phyloP scores from a whole-genome alignment of 768 basidiomycete genomes.

The Tulasnella calospora region DNA sequence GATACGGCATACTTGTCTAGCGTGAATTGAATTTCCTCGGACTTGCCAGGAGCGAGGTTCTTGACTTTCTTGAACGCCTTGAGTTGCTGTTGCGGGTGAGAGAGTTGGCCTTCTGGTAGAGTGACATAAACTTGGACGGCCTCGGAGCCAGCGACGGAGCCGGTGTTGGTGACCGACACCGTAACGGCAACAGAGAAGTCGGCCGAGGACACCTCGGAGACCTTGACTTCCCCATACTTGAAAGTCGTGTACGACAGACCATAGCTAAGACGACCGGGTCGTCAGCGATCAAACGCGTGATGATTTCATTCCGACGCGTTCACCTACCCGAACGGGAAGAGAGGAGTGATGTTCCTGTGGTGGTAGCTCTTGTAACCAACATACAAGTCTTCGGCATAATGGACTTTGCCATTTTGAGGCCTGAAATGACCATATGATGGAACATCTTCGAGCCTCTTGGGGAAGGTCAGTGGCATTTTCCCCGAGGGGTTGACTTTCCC shows the following conservation, averaged over 20 bases:
- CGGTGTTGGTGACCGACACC: constrained; percentile 53
- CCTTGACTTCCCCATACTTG: constrained; percentile 45
- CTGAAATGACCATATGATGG: constrained; percentile 56
- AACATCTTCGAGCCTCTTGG: constrained; percentile 55
- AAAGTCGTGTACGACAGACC: constrained; percentile 77
- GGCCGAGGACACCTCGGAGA: constrained; percentile 28
- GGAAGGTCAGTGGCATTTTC: constrained; percentile 57
- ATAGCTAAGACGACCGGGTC: constrained; percentile 40
- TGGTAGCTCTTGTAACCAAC: constrained; percentile 62
- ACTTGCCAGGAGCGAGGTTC: constrained; percentile 35
- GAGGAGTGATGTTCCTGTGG: constrained; percentile 47
- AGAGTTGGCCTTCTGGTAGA: constrained; percentile 46
- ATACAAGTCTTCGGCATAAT: constrained; percentile 24
- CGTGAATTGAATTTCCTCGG: constrained; percentile 33
- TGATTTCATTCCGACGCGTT: not conserved
- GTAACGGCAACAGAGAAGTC: constrained; percentile 40
- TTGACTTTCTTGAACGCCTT: constrained; percentile 46
- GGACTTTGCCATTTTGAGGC: constrained; percentile 51
- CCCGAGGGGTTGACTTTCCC: constrained; percentile 59
- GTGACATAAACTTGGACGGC: constrained; percentile 64
- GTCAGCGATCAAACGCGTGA: constrained; percentile 29
- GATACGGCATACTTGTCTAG: constrained; percentile 46
- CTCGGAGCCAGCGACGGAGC: constrained; percentile 52
- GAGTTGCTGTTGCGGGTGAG: constrained; percentile 55
- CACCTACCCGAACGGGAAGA: constrained; percentile 64